Percentiles rank a stretch among this genome's conserved stretches.
Conservation (phyloP, 1,139 yeast genomes). For the Protomyces arabidopsidicola region DNA sequence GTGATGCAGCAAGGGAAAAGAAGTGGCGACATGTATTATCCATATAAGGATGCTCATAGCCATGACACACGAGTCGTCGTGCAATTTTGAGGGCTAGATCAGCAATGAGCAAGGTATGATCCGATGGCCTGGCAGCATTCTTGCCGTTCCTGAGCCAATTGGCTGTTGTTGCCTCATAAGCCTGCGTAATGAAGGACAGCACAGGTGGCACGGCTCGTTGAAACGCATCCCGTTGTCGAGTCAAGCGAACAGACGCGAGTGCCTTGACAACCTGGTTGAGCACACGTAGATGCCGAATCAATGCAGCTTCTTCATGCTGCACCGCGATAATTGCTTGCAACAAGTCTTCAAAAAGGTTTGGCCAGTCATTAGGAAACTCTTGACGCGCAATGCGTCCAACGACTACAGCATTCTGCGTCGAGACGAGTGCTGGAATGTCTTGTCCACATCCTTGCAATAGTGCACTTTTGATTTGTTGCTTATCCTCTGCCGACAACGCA, state of each 20-base stretch:
- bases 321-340: not conserved
- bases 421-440: slow-evolving; percentile 59
- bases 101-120: slow-evolving; percentile 51
- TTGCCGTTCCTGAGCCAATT: slow-evolving; percentile 39
- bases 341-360: slow-evolving; percentile 59
- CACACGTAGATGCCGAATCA: slow-evolving; percentile 60
- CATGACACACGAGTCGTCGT: slow-evolving; percentile 70
- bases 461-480: slow-evolving; percentile 54
- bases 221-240: slow-evolving; percentile 73
- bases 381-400: slow-evolving; percentile 69
- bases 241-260: slow-evolving; percentile 70
- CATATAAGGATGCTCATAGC: slow-evolving; percentile 64
- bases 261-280: slow-evolving; percentile 73
- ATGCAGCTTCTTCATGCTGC: slow-evolving; percentile 46
- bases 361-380: slow-evolving; percentile 89
- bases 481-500: slow-evolving; percentile 65
- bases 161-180: not conserved
- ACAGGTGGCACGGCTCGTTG: slow-evolving; percentile 41
- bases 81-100: slow-evolving; percentile 70
- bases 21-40: slow-evolving; percentile 58
- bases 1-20: slow-evolving; percentile 53
- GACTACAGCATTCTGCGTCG: slow-evolving; percentile 79
- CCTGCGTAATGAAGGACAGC: not conserved
- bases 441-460: slow-evolving; percentile 61
- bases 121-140: not conserved